These are phyloP conservation scores for Silene conica DNA, from an alignment of 148 eudicot genomes.

Conservation along the genomic window DNA sequence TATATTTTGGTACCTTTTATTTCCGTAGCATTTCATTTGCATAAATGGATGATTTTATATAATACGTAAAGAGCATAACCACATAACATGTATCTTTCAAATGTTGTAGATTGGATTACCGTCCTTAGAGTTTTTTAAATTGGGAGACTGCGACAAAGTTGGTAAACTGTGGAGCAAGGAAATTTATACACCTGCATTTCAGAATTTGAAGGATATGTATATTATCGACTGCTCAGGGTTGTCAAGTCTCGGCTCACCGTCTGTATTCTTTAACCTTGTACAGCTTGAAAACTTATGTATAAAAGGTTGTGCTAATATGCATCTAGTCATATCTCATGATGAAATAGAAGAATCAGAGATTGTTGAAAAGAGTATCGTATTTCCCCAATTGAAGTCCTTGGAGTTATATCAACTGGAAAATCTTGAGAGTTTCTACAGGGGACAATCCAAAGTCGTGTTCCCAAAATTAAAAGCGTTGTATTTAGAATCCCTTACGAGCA, in stretches of 20 bases:
- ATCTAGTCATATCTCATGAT: neutral
- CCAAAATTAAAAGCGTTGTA: no score
- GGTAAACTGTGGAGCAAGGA: neutral
- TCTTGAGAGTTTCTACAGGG: neutral
- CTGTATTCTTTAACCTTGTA: neutral
- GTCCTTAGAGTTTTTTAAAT: neutral
- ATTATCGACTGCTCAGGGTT: neutral
- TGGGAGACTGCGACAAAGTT: neutral
- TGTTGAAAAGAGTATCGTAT: neutral
- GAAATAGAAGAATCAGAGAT: neutral
- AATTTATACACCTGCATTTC: neutral
- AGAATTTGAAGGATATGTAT: neutral
- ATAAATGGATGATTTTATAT: no score
- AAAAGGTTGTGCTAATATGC: neutral
- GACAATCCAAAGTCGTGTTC: neutral
- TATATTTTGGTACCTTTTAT: no score
- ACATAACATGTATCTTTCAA: no score
- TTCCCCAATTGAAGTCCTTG: neutral
- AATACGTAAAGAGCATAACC: no score
- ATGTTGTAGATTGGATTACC: slow-evolving; percentile 1
- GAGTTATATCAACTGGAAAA: neutral
- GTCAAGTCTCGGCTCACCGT: neutral
- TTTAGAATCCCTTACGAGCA: no score
- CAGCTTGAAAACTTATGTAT: neutral
- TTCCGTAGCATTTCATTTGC: no score